phyloP scores from a whole-genome alignment of 495 filamentous ascomycete genomes.

The Penicillium malachiteum region DNA sequence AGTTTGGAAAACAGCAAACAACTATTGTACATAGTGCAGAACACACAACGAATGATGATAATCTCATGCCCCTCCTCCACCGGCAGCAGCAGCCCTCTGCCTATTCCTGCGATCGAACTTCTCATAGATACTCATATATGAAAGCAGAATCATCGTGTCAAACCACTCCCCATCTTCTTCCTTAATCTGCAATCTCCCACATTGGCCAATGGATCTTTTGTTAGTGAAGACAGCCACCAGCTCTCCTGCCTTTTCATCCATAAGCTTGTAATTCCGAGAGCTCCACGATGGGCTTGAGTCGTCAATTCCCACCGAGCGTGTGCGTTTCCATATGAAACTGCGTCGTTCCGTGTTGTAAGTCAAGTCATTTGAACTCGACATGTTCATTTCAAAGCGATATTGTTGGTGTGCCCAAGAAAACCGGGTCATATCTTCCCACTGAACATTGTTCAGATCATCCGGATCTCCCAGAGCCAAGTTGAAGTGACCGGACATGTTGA shows the following conservation, averaged over 20 bases:
- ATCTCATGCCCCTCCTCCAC: slow-evolving; percentile 19
- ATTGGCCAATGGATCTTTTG: slow-evolving; percentile 9
- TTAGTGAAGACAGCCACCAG: slow-evolving; percentile 22
- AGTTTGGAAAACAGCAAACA: no score
- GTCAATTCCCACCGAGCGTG: slow-evolving; percentile 17
- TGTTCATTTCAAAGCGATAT: slow-evolving; percentile 21
- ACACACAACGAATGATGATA: background rate
- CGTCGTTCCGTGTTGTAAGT: slow-evolving; percentile 6
- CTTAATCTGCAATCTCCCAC: slow-evolving; percentile 24
- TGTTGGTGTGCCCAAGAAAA: slow-evolving; percentile 8
- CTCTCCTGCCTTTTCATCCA: slow-evolving; percentile 16
- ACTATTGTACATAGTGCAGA: background rate
- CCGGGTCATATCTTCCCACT: slow-evolving; percentile 28
- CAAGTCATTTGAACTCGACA: background rate
- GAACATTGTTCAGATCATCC: slow-evolving; percentile 9
- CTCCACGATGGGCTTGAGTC: slow-evolving; percentile 8
- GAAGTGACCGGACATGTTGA: slow-evolving; percentile 15
- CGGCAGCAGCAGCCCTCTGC: background rate
- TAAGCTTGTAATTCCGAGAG: slow-evolving; percentile 22
- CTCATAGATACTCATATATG: slow-evolving; percentile 21
- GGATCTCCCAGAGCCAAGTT: slow-evolving; percentile 23
- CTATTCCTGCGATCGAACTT: slow-evolving; percentile 16
- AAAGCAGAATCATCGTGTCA: slow-evolving; percentile 26
- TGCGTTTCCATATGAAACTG: slow-evolving; percentile 25
- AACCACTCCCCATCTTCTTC: slow-evolving; percentile 23